These are phyloP conservation scores for Leucocoprinus birnbaumii DNA, from an alignment of 768 basidiomycete genomes.

Conservation along the genomic window DNA sequence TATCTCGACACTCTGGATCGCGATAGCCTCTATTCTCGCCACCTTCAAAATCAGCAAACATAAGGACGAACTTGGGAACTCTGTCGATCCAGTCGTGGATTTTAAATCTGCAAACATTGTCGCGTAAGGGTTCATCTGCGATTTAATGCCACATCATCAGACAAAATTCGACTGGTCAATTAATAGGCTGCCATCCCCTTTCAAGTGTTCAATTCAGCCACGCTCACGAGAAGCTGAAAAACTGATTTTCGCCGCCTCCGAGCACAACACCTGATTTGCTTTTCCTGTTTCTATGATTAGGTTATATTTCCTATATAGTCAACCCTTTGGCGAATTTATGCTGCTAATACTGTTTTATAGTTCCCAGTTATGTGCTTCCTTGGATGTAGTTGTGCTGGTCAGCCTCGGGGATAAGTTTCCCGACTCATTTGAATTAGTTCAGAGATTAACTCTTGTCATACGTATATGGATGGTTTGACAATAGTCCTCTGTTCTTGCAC, in stretches of 20 bases:
- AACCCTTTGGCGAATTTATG: too few relatives aligned
- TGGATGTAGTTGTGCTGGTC: too few relatives aligned
- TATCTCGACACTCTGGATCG: constrained; percentile 22
- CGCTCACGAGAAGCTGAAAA: constrained; percentile 20
- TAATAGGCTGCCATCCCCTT: constrained; percentile 21
- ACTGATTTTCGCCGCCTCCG: constrained; percentile 16
- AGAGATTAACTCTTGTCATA: too few relatives aligned
- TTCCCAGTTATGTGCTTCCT: too few relatives aligned
- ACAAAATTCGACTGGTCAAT: not conserved
- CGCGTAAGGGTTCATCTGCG: constrained; percentile 21
- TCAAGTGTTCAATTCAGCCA: constrained; percentile 26
- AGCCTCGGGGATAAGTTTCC: too few relatives aligned
- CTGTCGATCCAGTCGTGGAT: constrained; percentile 24
- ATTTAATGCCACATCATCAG: not conserved
- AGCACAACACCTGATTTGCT: not conserved
- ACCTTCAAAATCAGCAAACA: constrained; percentile 26
- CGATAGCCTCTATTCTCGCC: constrained; percentile 26
- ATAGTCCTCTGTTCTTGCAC: too few relatives aligned
- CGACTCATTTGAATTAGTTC: too few relatives aligned
- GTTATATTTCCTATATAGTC: too few relatives aligned
- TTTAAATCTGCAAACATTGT: constrained; percentile 19
- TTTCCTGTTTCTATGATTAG: not conserved
- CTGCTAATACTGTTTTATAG: too few relatives aligned
- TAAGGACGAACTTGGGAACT: constrained; percentile 21
- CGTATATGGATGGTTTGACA: too few relatives aligned